phyloP scores from a whole-genome alignment of 2,329 filamentous ascomycete species.

The Podosphaera xanthii region DNA sequence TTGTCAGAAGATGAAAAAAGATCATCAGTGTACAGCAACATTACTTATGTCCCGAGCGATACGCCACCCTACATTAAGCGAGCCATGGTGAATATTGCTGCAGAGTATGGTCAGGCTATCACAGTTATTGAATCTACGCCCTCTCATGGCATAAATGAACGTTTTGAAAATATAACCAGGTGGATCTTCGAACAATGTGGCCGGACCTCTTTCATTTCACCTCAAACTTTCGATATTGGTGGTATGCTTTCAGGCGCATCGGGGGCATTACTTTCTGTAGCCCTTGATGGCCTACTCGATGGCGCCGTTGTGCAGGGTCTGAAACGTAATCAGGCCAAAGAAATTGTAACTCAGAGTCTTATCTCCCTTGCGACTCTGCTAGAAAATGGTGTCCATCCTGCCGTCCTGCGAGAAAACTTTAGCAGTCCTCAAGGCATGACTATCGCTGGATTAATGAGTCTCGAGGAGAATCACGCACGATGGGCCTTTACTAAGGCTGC shows the following conservation, averaged over 20 bases:
- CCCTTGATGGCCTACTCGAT: conserved; percentile 55
- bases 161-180: conserved; percentile 35
- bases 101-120: conserved; percentile 59
- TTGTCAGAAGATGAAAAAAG: not conserved
- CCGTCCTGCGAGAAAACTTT: conserved; percentile 50
- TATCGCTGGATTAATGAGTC: conserved; percentile 46
- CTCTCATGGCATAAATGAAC: not conserved
- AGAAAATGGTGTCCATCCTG: conserved; percentile 39
- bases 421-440: conserved; percentile 58
- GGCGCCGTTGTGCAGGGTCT: conserved; percentile 61
- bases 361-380: conserved; percentile 28
- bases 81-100: conserved; percentile 70
- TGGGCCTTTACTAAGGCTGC: conserved; percentile 44
- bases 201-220: conserved; percentile 42
- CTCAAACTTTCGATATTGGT: conserved; percentile 45
- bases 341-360: conserved; percentile 61
- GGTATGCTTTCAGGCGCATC: conserved; percentile 55
- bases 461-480: conserved; percentile 52
- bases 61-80: conserved; percentile 33
- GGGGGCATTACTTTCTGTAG: conserved; percentile 51
- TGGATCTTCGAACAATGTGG: conserved; percentile 63
- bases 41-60: not conserved
- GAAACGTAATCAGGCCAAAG: conserved; percentile 45
- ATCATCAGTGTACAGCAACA: not conserved
- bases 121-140: conserved; percentile 35